Base-by-base conservation (phyloP, 345 rosid species). In the Nasturtium officinale region DNA sequence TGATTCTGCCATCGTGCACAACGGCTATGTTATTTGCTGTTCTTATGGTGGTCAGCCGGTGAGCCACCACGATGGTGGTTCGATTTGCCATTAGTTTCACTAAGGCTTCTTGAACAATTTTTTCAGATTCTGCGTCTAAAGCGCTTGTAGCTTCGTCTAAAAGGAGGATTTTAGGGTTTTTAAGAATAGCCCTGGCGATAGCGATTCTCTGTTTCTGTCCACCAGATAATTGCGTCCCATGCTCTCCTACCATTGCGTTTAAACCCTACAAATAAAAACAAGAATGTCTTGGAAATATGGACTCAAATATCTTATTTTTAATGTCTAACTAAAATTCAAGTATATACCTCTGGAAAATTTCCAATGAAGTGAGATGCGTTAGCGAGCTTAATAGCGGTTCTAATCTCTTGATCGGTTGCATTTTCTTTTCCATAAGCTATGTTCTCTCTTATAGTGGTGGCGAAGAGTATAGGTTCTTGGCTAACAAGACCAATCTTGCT, bases 11-110 rank as follows among this genome's bases (percentile, higher is more conserved):
- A 33, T 81, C 71, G 9, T 86, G 78, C 30, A 86, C 83, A 63
- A 86, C 90, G 1, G 85, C 88, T 18, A 86, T 84, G 16, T 72
- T 8, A 76, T 86, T 86, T 4, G 87, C 86, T 18, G 80, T 81
- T 67, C 71, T 84, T 46, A 86, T 77, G 12, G 90, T 83, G 28
- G 85, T 77, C 21, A 86, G 54, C 54, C 88, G 72, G 60, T 86
- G 86, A 20, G 88, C 88, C 38, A 83, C 85, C n/a, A 86, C 76
- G 2, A 86, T 77, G 2, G 86, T 84, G 0, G 90, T 86, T 69
- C 86, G 60, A 48, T 72, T 62, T 68, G 69, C 64, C 81, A 83
- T 78, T 13, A 78, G 73, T 9, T 77, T 51, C 6, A 82, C 86
- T 28, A 84, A 54, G 3, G 88, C 88, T 3, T 79, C 86, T 53